A percentile compares a stretch with the other conserved stretches of the same genome.
phyloP scores from a whole-genome alignment of 768 basidiomycete genomes.

The Suillus tomentosus region DNA sequence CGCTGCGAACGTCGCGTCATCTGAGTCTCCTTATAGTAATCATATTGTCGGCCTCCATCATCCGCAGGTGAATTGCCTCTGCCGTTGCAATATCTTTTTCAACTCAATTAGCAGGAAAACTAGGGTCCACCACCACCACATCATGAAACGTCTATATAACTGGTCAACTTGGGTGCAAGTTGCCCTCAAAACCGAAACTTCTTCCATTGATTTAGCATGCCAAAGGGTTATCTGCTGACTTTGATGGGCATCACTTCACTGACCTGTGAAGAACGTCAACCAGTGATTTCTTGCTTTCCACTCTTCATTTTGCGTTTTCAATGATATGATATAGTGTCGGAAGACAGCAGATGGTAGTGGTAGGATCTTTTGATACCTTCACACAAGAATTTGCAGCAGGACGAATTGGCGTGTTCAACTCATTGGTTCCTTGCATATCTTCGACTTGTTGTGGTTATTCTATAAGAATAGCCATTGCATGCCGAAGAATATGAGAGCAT shows the following conservation, averaged over 20 bases:
- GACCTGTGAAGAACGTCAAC: neutral
- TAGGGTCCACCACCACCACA: neutral
- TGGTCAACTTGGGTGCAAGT: neutral
- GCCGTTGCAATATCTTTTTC: neutral
- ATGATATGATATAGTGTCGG: neutral
- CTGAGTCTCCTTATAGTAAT: slow-evolving; percentile 29
- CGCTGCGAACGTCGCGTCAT: slow-evolving; percentile 76
- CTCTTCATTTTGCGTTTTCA: neutral
- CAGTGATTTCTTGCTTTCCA: neutral
- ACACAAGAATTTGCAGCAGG: neutral
- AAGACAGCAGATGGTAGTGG: neutral
- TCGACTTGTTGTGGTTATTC: neutral
- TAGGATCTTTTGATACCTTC: neutral
- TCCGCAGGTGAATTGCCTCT: neutral
- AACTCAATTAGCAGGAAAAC: neutral
- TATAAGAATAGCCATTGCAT: neutral
- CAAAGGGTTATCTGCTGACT: neutral
- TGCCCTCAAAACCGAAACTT: neutral
- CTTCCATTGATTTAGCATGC: neutral
- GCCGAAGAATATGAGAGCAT: neutral
- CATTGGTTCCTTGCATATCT: neutral
- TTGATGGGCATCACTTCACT: neutral
- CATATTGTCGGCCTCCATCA: neutral
- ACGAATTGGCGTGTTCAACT: neutral
- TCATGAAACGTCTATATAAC: neutral